phyloP scores from a whole-genome alignment of 2,329 filamentous ascomycete genomes.

The Mycosphaerelloides madeirae region DNA sequence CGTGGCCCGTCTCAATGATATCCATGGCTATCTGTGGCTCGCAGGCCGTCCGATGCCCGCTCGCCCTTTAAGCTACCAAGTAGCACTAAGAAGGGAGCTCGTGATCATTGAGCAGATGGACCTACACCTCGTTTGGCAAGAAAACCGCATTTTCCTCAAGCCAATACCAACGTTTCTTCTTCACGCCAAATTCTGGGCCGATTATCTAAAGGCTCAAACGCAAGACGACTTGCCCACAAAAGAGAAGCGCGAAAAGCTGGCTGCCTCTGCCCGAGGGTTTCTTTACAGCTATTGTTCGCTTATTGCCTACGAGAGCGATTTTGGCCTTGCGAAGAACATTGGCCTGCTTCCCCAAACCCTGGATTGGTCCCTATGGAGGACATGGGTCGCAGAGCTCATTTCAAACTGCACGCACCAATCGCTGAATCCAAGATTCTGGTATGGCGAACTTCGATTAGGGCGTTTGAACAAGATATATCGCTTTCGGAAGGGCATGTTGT shows the following conservation, averaged over 20 bases:
- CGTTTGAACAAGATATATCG: neutral
- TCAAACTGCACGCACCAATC: neutral
- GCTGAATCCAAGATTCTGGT: neutral
- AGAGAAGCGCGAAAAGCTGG: neutral
- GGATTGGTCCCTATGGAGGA: neutral
- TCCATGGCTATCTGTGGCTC: neutral
- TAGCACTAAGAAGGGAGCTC: neutral
- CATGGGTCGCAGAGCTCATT: neutral
- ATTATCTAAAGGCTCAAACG: neutral
- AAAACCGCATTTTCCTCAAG: neutral
- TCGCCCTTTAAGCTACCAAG: neutral
- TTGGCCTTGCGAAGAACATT: neutral
- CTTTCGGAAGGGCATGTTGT: neutral
- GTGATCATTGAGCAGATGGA: neutral
- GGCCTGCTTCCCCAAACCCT: neutral
- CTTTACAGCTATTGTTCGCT: neutral
- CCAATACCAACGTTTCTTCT: neutral
- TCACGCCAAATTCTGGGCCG: neutral
- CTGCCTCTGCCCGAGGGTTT: neutral
- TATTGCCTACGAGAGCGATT: neutral
- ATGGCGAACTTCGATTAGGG: neutral
- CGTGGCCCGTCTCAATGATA: neutral
- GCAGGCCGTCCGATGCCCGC: neutral
- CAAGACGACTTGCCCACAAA: neutral
- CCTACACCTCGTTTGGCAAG: neutral